Conservation (phyloP, 1,284 basidiomycete genomes). For the Melampsora occidentalis region DNA sequence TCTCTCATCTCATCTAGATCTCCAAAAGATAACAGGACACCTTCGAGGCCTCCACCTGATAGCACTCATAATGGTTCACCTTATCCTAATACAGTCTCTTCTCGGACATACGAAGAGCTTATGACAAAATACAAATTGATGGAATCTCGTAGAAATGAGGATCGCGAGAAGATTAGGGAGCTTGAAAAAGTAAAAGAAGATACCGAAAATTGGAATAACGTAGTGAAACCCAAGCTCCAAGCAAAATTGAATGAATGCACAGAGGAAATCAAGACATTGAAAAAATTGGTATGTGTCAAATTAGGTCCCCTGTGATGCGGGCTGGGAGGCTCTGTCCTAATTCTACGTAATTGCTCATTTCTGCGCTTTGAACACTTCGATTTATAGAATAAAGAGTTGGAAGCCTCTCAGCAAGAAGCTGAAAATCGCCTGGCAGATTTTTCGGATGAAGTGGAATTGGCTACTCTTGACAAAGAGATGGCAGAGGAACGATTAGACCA, state of each 20-base stretch:
- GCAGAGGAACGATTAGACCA: constrained; percentile 89
- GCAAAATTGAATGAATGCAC: constrained; percentile 47
- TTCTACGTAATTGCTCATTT: not conserved
- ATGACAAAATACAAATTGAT: constrained; percentile 77
- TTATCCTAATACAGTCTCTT: constrained; percentile 46
- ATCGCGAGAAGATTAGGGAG: constrained; percentile 73
- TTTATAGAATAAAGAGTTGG: constrained; percentile 61
- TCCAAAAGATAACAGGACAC: constrained; percentile 6
- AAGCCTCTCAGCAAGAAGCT: constrained; percentile 63
- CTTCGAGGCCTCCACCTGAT: not conserved
- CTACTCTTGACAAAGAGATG: constrained; percentile 91
- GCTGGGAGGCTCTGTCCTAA: constrained; percentile 29
- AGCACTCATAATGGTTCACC: constrained; percentile 8
- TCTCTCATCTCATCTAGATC: constrained; percentile 1
- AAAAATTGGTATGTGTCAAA: constrained; percentile 52
- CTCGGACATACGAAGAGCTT: constrained; percentile 61
- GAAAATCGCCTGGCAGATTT: constrained; percentile 67
- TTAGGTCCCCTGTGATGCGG: not conserved
- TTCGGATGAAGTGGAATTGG: constrained; percentile 88
- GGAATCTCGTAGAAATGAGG: constrained; percentile 81
- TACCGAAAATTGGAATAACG: constrained; percentile 75
- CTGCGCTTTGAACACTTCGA: constrained; percentile 44
- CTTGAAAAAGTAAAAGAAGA: constrained; percentile 80
- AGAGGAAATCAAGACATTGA: constrained; percentile 74
- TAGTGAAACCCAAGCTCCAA: constrained; percentile 67